Conservation (phyloP, 2,329 filamentous ascomycete species). For the Claviceps sp. region DNA sequence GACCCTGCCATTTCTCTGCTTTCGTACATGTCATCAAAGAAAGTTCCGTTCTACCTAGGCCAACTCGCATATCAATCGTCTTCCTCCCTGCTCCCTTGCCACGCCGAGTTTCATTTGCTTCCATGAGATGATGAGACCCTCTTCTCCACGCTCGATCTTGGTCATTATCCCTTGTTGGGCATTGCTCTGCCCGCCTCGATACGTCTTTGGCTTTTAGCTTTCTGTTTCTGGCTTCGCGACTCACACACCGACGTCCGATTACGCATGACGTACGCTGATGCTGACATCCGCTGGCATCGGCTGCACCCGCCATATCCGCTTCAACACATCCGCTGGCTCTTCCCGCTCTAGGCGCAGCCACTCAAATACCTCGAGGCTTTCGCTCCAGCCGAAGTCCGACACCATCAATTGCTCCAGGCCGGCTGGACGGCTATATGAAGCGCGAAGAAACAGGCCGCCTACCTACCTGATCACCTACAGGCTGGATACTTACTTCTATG, state of each 20-base stretch:
- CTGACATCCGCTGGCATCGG: not conserved
- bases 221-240: not conserved
- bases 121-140: not conserved
- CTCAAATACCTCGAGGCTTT: not conserved
- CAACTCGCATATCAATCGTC: not conserved
- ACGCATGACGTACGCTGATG: not conserved
- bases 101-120: not conserved
- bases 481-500: no score
- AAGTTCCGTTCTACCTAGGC: no score
- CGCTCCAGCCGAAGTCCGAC: not conserved
- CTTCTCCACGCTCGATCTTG: not conserved
- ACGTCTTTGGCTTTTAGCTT: not conserved
- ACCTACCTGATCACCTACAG: no score
- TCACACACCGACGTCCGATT: not conserved
- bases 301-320: no score
- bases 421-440: not conserved
- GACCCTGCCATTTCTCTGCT: no score
- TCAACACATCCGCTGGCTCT: no score
- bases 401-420: not conserved
- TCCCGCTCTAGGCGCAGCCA: no score
- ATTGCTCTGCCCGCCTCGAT: not conserved
- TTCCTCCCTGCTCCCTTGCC: not conserved
- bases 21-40: no score
- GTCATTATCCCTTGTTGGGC: not conserved
- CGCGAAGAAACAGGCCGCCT: no score